phyloP scores from a whole-genome alignment of 176 grass and related monocot genomes.

The Themeda triandra region DNA sequence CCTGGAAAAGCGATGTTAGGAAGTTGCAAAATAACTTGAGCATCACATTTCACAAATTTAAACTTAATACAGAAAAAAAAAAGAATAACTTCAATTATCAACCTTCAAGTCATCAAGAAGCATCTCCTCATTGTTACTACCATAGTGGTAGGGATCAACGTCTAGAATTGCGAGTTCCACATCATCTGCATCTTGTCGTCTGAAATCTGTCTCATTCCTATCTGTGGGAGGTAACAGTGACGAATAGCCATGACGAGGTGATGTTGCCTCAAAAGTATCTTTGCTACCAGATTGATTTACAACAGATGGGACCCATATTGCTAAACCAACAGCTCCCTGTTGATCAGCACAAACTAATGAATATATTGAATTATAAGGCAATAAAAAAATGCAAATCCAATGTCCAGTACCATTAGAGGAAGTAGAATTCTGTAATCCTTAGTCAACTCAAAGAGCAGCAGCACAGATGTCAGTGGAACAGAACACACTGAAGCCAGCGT shows the following conservation, averaged over 20 bases:
- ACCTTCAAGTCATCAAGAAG: slow-evolving; percentile 98
- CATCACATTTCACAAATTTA: neutral
- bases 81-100: slow-evolving; percentile 5
- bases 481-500: slow-evolving; percentile 94
- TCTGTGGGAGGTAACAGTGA: slow-evolving; percentile 53
- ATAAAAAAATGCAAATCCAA: slow-evolving; percentile 21
- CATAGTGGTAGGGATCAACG: slow-evolving; percentile 49
- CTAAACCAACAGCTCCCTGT: slow-evolving; percentile 97
- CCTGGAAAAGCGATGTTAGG: slow-evolving; percentile 54
- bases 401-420: slow-evolving; percentile 74
- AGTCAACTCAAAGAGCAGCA: slow-evolving; percentile 95
- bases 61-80: slow-evolving; percentile 1
- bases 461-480: slow-evolving; percentile 87
- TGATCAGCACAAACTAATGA: slow-evolving; percentile 17
- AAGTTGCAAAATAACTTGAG: neutral
- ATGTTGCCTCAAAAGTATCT: slow-evolving; percentile 48
- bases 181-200: slow-evolving; percentile 48
- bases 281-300: slow-evolving; percentile 50
- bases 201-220: slow-evolving; percentile 52
- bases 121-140: slow-evolving; percentile 70
- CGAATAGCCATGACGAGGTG: slow-evolving; percentile 74
- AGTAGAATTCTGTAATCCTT: slow-evolving; percentile 99
- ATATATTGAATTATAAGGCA: slow-evolving; percentile 3
- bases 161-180: slow-evolving; percentile 67
- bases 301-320: slow-evolving; percentile 99